phyloP scores from a whole-genome alignment of 177 flowering plant species.

The Tripterygium wilfordii region DNA sequence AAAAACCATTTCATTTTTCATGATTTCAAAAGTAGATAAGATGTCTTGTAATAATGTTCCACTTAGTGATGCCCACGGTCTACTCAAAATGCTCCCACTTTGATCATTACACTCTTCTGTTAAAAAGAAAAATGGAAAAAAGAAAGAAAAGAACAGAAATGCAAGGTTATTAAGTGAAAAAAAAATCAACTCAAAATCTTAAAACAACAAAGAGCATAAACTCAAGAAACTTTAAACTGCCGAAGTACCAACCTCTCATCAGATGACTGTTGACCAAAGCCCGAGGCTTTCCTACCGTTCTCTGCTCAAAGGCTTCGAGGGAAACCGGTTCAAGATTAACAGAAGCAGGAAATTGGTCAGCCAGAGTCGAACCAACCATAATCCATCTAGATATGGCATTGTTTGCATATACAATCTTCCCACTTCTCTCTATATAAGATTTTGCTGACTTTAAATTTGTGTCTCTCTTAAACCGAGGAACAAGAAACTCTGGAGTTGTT shows the following conservation, averaged over 20 bases:
- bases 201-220: neutral
- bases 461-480: conserved; percentile 17
- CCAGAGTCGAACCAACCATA: conserved; percentile 24
- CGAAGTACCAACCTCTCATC: conserved; percentile 15
- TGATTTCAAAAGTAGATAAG: conserved; percentile 21
- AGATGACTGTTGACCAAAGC: conserved; percentile 15
- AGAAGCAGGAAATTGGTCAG: conserved; percentile 17
- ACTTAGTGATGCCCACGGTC: conserved; percentile 31
- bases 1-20: conserved; percentile 22
- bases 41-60: conserved; percentile 34
- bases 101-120: conserved; percentile 12
- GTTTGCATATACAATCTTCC: conserved; percentile 25
- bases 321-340: conserved; percentile 31
- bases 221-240: neutral
- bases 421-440: conserved; percentile 6
- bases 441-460: conserved; percentile 11
- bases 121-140: too few species aligned
- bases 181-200: neutral
- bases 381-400: conserved; percentile 27
- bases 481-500: conserved; percentile 20
- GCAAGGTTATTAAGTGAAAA: too few species aligned
- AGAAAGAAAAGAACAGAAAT: too few species aligned
- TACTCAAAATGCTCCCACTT: conserved; percentile 3
- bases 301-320: conserved; percentile 19
- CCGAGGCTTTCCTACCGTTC: conserved; percentile 25